phyloP scores from a whole-genome alignment of 768 basidiomycete genomes.

The Phylloporus rhodoxanthus region DNA sequence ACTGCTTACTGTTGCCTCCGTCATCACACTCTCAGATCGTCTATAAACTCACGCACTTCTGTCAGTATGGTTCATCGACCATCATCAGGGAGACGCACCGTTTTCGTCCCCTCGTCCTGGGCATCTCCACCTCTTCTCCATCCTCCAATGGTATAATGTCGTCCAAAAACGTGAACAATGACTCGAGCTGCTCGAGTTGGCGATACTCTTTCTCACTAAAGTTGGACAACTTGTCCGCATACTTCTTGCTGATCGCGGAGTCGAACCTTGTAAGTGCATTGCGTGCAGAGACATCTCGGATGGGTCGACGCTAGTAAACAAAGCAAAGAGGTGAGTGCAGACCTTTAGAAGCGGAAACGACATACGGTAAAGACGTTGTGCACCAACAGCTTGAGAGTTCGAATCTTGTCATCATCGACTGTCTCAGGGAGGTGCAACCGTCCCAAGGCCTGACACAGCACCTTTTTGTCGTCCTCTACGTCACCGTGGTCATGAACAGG shows the following conservation, averaged over 20 bases:
- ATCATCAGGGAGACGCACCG: slow-evolving; percentile 37
- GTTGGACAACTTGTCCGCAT: slow-evolving; percentile 60
- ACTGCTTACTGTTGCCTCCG: slow-evolving; percentile 36
- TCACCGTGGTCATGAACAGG: not conserved
- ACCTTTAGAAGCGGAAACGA: not conserved
- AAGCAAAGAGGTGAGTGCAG: not conserved
- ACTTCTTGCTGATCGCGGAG: slow-evolving; percentile 59
- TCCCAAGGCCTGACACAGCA: slow-evolving; percentile 55
- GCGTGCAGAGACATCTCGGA: slow-evolving; percentile 51
- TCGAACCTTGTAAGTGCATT: slow-evolving; percentile 75
- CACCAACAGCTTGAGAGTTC: slow-evolving; percentile 56
- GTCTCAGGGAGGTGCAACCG: slow-evolving; percentile 64
- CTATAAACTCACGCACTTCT: slow-evolving; percentile 27
- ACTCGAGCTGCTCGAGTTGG: slow-evolving; percentile 54
- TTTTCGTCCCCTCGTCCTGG: slow-evolving; percentile 40
- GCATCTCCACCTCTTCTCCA: slow-evolving; percentile 41
- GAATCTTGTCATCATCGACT: slow-evolving; percentile 64
- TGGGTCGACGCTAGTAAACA: slow-evolving; percentile 46
- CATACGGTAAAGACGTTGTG: slow-evolving; percentile 30
- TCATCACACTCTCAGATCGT: slow-evolving; percentile 55
- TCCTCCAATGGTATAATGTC: slow-evolving; percentile 66
- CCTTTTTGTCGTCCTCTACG: slow-evolving; percentile 57
- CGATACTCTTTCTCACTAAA: slow-evolving; percentile 70
- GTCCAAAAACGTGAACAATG: slow-evolving; percentile 67
- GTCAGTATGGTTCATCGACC: not conserved